Conservation (phyloP, 768 basidiomycete genomes). For the Macrolepiota albuminosa region DNA sequence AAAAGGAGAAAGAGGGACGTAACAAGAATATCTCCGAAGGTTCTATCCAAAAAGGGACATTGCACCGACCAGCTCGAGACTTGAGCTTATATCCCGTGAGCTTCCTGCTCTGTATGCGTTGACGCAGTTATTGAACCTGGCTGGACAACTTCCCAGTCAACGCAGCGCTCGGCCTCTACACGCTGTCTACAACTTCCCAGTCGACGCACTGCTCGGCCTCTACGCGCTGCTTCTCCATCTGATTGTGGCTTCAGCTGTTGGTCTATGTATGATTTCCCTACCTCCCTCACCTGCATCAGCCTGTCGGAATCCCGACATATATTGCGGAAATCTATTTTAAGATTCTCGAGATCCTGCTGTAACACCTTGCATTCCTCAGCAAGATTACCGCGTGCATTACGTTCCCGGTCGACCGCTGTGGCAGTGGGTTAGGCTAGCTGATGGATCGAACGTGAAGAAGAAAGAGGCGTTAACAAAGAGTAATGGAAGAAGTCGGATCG, state of each 20-base stretch:
- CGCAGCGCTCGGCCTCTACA: too few species aligned
- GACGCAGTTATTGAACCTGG: constrained; percentile 29
- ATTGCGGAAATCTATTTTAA: not conserved
- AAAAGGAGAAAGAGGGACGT: not conserved
- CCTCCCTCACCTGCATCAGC: not conserved
- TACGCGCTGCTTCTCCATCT: constrained; percentile 12
- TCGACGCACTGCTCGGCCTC: constrained; percentile 7
- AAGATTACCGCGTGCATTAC: not conserved
- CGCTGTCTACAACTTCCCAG: too few species aligned
- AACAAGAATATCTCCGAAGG: not conserved
- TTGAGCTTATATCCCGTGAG: constrained; percentile 6
- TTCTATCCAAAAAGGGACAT: not conserved
- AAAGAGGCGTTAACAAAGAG: too few species aligned
- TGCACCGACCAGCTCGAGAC: not conserved
- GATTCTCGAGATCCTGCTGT: constrained; percentile 3
- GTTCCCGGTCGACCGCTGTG: constrained; percentile 10
- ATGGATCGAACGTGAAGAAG: too few species aligned
- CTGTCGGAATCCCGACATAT: not conserved
- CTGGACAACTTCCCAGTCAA: constrained; percentile 3
- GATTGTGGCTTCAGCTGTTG: constrained; percentile 13
- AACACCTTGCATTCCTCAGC: constrained; percentile 5
- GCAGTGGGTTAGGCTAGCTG: too few species aligned
- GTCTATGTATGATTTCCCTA: constrained; percentile 13
- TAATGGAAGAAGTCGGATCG: too few species aligned
- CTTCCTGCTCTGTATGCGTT: constrained; percentile 17